Base-by-base conservation (phyloP, 1,139 yeast genomes). In the Lodderomyces jiufengensis region DNA sequence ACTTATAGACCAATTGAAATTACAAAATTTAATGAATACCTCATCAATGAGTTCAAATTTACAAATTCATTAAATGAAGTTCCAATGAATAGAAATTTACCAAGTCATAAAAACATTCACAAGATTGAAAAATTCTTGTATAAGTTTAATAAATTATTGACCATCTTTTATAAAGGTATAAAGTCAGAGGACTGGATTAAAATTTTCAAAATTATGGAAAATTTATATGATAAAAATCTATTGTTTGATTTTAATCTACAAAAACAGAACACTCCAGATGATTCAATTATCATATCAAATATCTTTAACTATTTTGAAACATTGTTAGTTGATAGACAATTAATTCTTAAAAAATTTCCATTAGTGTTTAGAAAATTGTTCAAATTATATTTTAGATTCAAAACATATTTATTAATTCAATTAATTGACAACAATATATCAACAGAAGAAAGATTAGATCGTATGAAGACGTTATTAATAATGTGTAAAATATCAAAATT, bases 171-270 rank as follows among this genome's bases (percentile, higher is more conserved):
- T 51, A 67, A 66, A 23, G 73, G 80, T 15, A 75, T 85, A 18
- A 70, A 78, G 24, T 57, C 80, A 12, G 78, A 75, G 42, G 95
- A 90, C 52, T 92, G 97, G 97, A 69, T 87, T 43, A 73, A 73
- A 39, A 73, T 81, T 6, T 84, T 76, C 54, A 94, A 87, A 52
- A 63, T 81, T 2, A 60, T 92, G 37, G 97, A 90, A 54, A 64
- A 76, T 29, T 81, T 84, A 41, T 76, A 54, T 44, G 72, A 65
- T 34, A 58, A 55, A 33, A 63, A 76, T 14, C 74, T 82, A 3
- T 64, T 87, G 39, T 80, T 83, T 54, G 73, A 74, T 34, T 84
- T 79, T 54, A 66, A 70, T 26, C 54, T 68, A 28, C 77, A 78
- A 41, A 61, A 54, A 26, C 44, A 47, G 28, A 51, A 60, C 4